phyloP scores from a whole-genome alignment of 495 filamentous ascomycete genomes.

The Parathielavia hyrcaniae region DNA sequence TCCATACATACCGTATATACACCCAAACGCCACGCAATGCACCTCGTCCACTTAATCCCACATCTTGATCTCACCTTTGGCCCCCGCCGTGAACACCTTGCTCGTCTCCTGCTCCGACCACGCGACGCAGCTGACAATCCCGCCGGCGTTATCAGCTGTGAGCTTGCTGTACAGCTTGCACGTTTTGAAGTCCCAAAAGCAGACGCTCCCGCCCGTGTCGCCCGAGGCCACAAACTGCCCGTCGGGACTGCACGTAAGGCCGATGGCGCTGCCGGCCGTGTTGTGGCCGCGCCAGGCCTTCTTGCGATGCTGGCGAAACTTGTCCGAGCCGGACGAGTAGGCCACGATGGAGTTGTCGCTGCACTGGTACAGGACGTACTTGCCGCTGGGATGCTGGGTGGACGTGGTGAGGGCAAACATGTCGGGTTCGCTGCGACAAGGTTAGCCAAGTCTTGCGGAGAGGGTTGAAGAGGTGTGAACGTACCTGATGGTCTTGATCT shows the following conservation, averaged over 20 bases:
- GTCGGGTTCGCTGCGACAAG: slow-evolving; percentile 80
- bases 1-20: slow-evolving; percentile 1
- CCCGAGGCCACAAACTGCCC: slow-evolving; percentile 81
- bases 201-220: slow-evolving; percentile 79
- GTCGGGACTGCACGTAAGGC: slow-evolving; percentile 81
- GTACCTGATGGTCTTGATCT: slow-evolving; percentile 43
- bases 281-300: slow-evolving; percentile 95
- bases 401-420: slow-evolving; percentile 90
- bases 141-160: slow-evolving; percentile 58
- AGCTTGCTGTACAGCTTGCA: slow-evolving; percentile 98
- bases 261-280: slow-evolving; percentile 87
- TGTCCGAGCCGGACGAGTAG: slow-evolving; percentile 74
- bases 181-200: slow-evolving; percentile 99
- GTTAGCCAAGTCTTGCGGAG: slow-evolving; percentile 50
- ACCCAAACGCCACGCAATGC: slow-evolving; percentile 7
- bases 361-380: slow-evolving; percentile 87
- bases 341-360: slow-evolving; percentile 95
- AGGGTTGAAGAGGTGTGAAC: slow-evolving; percentile 1
- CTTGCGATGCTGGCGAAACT: slow-evolving; percentile 95
- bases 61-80: slow-evolving; percentile 84
- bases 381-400: slow-evolving; percentile 75
- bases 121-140: slow-evolving; percentile 70
- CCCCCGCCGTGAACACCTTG: slow-evolving; percentile 83
- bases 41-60: slow-evolving; percentile 64
- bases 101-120: slow-evolving; percentile 96